Base-by-base conservation (phyloP, 305 asterid genomes). In the Fraxinus velutina region DNA sequence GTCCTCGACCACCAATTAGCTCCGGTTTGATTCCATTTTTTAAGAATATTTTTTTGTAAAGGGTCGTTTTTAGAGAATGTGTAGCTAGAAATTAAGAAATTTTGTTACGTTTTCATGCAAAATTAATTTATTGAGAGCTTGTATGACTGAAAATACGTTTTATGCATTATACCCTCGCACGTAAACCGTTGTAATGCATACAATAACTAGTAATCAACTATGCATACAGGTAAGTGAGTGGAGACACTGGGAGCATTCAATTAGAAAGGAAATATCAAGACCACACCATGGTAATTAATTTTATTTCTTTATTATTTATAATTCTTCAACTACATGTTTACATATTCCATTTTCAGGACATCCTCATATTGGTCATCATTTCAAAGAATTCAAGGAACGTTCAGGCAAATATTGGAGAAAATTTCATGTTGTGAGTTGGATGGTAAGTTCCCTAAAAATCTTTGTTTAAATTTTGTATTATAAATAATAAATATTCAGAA, bases 211-310 rank as follows among this genome's bases (percentile, higher is more conserved):
- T 15, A 17, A 50, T 15, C 21, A 50, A 50, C 62, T 50, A 24
- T 27, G 34, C 32, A 64, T 83, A 52, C 80, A 92, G 97, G 90
- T 91, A 30, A 85, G 87, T 0, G 87, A 89, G 86, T 96, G 99
- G 99, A 85, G 87, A 42, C 89, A 86, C 32, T 96, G 98, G 98
- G 99, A 96, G 89, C 84, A 36, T 36, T 84, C 92, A 22, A 87
- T 90, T 73, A 87, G 55, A 84, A 81, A 37, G 24, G 90, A 88
- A 62, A 15, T 62, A 7, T 21, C 83, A 52, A 57, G 47, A 82
- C 86, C 50, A 72, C 89, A 66, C 6, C 86, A 86, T 75, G 90
- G 97, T 94, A 79, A 37, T 5, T 66, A 30, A 74, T 66, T 71
- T 21, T 6, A 60, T 7, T 60, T 50, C 22, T 4, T 50, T 50